Conservation (phyloP, 192 early-diverging fungal genomes). For the Spinellus fusiger region DNA sequence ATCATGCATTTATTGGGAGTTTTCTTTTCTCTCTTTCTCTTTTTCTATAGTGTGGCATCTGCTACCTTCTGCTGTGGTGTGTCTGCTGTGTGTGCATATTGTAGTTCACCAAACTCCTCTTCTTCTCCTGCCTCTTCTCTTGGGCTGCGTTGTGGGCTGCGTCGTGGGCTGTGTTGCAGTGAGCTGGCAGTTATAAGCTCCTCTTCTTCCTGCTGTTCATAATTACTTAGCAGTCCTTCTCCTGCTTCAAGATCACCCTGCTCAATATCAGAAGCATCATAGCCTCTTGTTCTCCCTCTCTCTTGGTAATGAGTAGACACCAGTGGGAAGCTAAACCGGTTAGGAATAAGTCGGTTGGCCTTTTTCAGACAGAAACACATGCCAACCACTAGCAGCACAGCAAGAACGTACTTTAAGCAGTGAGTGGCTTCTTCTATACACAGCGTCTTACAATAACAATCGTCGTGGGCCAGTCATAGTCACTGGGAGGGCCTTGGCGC, state of each 20-base stretch:
- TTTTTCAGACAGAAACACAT: constrained; percentile 20
- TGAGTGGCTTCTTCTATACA: neutral
- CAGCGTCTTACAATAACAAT: constrained; percentile 5
- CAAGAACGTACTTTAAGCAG: constrained; percentile 19
- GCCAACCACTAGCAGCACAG: constrained; percentile 9
- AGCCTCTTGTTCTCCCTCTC: neutral
- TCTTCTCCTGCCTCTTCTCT: no score
- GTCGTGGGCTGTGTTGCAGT: neutral
- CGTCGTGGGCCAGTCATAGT: constrained; percentile 8
- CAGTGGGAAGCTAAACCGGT: constrained; percentile 17
- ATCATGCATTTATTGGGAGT: neutral
- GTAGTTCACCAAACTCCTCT: neutral
- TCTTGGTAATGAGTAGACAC: neutral
- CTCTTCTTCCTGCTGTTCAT: neutral
- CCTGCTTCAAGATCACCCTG: constrained; percentile 4
- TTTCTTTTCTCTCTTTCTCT: neutral
- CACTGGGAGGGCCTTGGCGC: neutral
- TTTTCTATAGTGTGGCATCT: no score
- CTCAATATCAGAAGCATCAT: neutral
- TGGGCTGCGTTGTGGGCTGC: neutral
- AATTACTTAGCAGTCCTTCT: constrained; percentile 11
- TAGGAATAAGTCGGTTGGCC: constrained; percentile 21
- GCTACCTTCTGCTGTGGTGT: no score
- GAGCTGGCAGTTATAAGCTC: neutral
- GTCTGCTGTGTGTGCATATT: no score